Conservation (phyloP, 2,329 filamentous ascomycete genomes). For the Fusarium sp. region DNA sequence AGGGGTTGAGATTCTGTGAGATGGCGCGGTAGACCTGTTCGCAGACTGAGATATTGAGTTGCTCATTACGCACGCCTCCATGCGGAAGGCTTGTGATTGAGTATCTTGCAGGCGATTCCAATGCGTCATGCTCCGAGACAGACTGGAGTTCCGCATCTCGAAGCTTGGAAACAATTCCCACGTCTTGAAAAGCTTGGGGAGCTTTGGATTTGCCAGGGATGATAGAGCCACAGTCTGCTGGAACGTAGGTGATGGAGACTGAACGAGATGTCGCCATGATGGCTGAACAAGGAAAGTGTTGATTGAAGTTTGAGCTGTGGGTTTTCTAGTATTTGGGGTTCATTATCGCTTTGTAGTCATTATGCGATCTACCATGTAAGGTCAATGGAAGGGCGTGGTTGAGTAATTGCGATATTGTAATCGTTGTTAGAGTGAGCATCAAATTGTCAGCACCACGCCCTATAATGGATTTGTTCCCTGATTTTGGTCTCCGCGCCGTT, state of each 20-base stretch:
- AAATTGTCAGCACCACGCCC: background rate
- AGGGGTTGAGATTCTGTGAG: background rate
- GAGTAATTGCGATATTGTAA: background rate
- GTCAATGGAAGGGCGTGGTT: background rate
- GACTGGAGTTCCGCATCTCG: background rate
- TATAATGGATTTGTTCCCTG: background rate
- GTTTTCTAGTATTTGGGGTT: background rate
- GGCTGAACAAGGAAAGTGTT: background rate
- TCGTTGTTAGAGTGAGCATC: background rate
- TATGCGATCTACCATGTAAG: too few species aligned
- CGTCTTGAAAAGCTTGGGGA: slow-evolving; percentile 31
- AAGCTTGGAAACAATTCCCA: slow-evolving; percentile 7
- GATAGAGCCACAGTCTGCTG: slow-evolving; percentile 36
- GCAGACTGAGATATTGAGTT: slow-evolving; percentile 31
- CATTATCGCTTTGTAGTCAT: background rate
- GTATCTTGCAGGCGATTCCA: slow-evolving; percentile 22
- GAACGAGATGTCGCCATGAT: slow-evolving; percentile 17
- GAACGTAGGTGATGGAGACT: slow-evolving; percentile 32
- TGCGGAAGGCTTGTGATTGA: background rate
- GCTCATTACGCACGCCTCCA: slow-evolving; percentile 26
- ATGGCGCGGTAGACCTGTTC: slow-evolving; percentile 10
- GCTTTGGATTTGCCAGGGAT: slow-evolving; percentile 41
- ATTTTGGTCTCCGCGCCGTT: background rate
- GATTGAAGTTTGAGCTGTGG: background rate
- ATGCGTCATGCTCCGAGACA: slow-evolving; percentile 16